Base-by-base conservation (phyloP, 2,329 filamentous ascomycete genomes). In the Fusarium newnesense region DNA sequence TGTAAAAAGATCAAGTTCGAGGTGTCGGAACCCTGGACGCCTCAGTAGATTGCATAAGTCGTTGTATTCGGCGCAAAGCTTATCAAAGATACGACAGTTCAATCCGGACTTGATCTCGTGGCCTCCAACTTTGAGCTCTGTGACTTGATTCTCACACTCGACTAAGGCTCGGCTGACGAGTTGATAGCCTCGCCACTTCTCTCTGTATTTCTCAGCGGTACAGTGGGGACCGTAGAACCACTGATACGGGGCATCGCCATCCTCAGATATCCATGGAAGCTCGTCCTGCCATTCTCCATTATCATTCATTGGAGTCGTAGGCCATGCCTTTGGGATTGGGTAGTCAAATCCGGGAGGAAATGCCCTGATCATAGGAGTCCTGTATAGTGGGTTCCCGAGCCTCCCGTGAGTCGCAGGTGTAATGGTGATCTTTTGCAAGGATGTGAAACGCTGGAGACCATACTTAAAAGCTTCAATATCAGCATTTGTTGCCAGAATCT, bases 301-400 rank as follows among this genome's bases (percentile, higher is more conserved):
- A 19, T 26, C 9, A 19, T 34, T 36, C 43, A 24, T 42, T 9
- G 18, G 39, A 9, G 6, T 2, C 13, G 19, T 12, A 12, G 58
- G 59, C 63, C 63, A 66, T 26, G 36, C 21, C 21, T 12, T 47
- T 5, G 64, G 61, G 5, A 44, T 10, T 12, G 64, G 44, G 7
- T 66, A 67, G n/a, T 59, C 62, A 7, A 67, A 66, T 1, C 44
- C n/a, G 2, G 10, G 19, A 40, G 64, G 64, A 15, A 67, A 66
- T 0, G 43, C 19, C 4, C 34, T 66, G 8, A 67, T 66, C 50
- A 67, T 66, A 4, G 61, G 64, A 9, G 61, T 67, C 1, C 6
- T 39, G 13, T 40, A 32, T 11, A 67, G 36, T 4, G 64, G 61
- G 4, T 44, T 21, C 0, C 28, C 16, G 18, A 30, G 8, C 4